phyloP scores from a whole-genome alignment of 2,329 filamentous ascomycete species.

The Cercospora sp. region DNA sequence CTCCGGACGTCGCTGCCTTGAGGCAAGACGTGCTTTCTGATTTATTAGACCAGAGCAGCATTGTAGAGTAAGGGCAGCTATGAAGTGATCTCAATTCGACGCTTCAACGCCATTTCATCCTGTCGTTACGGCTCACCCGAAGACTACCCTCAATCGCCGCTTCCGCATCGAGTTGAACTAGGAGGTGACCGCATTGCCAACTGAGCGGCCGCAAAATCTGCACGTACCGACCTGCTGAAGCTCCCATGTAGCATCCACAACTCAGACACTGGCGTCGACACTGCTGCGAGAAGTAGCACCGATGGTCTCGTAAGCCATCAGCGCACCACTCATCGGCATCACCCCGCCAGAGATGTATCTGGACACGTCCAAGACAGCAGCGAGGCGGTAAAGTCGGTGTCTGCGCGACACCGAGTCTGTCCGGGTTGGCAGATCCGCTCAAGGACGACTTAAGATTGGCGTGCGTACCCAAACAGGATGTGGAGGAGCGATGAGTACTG shows the following conservation, averaged over 20 bases:
- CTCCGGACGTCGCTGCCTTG: constrained; percentile 65
- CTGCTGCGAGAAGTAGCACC: not conserved
- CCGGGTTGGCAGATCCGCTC: not conserved
- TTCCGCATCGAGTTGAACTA: not conserved
- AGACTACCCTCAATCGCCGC: not conserved
- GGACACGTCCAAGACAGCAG: not conserved
- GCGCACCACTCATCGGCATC: constrained; percentile 51
- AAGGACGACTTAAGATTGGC: not conserved
- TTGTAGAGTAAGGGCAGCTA: constrained; percentile 35
- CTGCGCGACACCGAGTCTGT: not conserved
- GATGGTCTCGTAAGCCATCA: constrained; percentile 14
- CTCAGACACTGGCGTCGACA: not conserved
- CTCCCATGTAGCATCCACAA: too few relatives aligned
- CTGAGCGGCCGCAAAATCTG: not conserved
- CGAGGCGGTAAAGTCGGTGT: not conserved
- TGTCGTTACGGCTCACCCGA: too few relatives aligned
- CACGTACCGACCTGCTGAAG: not conserved
- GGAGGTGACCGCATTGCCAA: not conserved
- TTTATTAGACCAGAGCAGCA: constrained; percentile 51
- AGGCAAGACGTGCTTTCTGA: constrained; percentile 35
- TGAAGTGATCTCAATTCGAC: too few relatives aligned
- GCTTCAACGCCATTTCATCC: too few relatives aligned
- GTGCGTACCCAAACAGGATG: too few relatives aligned
- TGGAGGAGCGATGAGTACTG: not conserved
- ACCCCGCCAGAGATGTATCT: constrained; percentile 50